Evolutionary conservation across 2,329 filamentous ascomycete species (phyloP).

Genomic region (Monilinia vaccinii-corymbosi): DNA sequence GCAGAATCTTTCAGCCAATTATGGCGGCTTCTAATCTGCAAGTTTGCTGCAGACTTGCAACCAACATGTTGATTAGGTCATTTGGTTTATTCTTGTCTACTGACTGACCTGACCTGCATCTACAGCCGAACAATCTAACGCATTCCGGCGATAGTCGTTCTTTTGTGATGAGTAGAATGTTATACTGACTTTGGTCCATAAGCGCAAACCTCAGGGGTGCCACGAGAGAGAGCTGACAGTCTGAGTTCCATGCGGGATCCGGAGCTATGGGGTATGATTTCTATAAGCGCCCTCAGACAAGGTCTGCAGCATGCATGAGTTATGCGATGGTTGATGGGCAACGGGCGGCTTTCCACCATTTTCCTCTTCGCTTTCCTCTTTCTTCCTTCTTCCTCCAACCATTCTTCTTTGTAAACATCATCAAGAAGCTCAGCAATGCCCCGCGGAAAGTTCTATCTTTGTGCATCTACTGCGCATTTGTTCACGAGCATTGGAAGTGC

Average conservation of each 20-base stretch:
- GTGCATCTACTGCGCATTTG: conserved; percentile 24
- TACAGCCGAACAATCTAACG: conserved; percentile 5
- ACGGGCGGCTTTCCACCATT: conserved; percentile 5
- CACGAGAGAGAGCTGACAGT: conserved; percentile 11
- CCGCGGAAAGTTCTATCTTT: conserved; percentile 28
- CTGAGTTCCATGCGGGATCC: conserved; percentile 8
- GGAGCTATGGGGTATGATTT: conserved; percentile 8
- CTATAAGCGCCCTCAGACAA: conserved; percentile 12
- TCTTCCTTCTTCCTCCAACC: conserved; percentile 11
- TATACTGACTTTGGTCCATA: conserved; percentile 7
- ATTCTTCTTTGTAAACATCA: conserved; percentile 19
- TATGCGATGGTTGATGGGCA: conserved; percentile 8
- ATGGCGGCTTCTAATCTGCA: conserved; percentile 2
- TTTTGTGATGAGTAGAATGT: conserved; percentile 3
- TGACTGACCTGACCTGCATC: conserved; percentile 2
- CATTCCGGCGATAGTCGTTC: background rate
- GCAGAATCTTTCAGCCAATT: conserved; percentile 9
- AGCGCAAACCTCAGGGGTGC: conserved; percentile 12
- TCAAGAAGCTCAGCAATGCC: conserved; percentile 27
- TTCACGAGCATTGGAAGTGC: conserved; percentile 18
- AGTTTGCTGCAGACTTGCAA: conserved; percentile 1
- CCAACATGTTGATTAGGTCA: conserved; percentile 3
- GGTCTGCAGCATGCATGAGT: conserved; percentile 9
- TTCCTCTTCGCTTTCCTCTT: conserved; percentile 4
- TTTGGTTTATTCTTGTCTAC: conserved; percentile 7